phyloP scores from a whole-genome alignment of 768 basidiomycete species.

The button mushroom (Agaricus bisporus) region DNA sequence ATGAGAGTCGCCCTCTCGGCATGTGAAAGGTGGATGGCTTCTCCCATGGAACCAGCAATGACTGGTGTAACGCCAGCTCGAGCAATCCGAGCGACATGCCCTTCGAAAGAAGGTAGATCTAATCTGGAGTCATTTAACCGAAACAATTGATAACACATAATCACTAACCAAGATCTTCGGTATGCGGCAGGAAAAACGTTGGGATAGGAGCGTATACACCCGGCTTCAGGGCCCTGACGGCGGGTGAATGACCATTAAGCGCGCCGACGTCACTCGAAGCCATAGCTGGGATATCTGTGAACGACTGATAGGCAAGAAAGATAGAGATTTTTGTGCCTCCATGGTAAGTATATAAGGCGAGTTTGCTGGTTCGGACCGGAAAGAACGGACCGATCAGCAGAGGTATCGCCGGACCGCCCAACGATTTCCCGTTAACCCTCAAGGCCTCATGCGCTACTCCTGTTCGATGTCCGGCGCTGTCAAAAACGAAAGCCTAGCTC shows the following conservation, averaged over 20 bases:
- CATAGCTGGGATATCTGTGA: conserved; percentile 26
- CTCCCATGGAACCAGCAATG: conserved; percentile 80
- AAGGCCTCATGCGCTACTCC: background rate
- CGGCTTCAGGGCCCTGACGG: conserved; percentile 53
- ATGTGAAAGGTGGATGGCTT: conserved; percentile 70
- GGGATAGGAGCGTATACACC: conserved; percentile 86
- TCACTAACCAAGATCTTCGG: conserved; percentile 77
- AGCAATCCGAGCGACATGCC: conserved; percentile 60
- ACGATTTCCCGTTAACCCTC: background rate
- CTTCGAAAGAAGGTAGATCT: conserved; percentile 65
- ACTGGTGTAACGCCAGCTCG: conserved; percentile 65
- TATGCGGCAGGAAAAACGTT: conserved; percentile 70
- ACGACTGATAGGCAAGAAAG: conserved; percentile 14
- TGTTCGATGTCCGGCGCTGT: too few relatives aligned
- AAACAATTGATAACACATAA: background rate
- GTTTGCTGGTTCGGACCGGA: conserved; percentile 16
- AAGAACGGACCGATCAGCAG: conserved; percentile 18
- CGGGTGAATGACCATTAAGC: conserved; percentile 20
- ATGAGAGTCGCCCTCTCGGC: conserved; percentile 63
- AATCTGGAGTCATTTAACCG: background rate
- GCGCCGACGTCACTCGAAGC: conserved; percentile 31
- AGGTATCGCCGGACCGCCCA: conserved; percentile 18
- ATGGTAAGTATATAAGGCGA: conserved; percentile 11
- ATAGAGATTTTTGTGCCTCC: conserved; percentile 7
- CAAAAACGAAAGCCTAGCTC: too few relatives aligned